phyloP scores from a whole-genome alignment of 2,329 filamentous ascomycete species.

The Pseudogymnoascus sp. region DNA sequence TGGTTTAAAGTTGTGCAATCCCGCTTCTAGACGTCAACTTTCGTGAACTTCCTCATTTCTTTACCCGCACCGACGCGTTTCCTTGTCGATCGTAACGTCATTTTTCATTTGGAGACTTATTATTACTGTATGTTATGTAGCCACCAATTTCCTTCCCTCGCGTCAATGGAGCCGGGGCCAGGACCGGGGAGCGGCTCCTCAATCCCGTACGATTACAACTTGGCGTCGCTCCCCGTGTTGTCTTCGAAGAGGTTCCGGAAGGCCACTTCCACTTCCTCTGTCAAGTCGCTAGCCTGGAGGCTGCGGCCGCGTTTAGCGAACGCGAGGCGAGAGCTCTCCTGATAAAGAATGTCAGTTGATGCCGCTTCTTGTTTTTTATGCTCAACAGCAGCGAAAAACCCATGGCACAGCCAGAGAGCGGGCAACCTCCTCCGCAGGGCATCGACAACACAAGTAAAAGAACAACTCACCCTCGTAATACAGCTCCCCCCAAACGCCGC shows the following conservation, averaged over 20 bases:
- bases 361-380: neutral
- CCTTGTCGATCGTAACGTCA: neutral
- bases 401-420: neutral
- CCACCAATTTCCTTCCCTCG: neutral
- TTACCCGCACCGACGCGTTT: neutral
- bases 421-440: neutral
- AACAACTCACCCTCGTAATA: conserved; percentile 64
- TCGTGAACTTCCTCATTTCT: neutral
- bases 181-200: neutral
- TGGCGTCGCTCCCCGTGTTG: neutral
- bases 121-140: neutral
- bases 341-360: neutral
- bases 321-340: conserved; percentile 78
- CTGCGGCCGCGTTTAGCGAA: conserved; percentile 79
- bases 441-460: neutral
- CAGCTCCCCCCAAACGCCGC: conserved; percentile 81
- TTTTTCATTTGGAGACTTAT: neutral
- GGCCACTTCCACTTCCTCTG: conserved; percentile 74
- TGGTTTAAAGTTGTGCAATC: conserved; percentile 5
- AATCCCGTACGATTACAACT: neutral
- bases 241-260: conserved; percentile 69
- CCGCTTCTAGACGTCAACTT: neutral
- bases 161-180: neutral
- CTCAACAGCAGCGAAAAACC: neutral
- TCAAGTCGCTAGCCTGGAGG: conserved; percentile 83